Conservation (phyloP, 495 filamentous ascomycete species). For the Aspergillus bertholletiae region DNA sequence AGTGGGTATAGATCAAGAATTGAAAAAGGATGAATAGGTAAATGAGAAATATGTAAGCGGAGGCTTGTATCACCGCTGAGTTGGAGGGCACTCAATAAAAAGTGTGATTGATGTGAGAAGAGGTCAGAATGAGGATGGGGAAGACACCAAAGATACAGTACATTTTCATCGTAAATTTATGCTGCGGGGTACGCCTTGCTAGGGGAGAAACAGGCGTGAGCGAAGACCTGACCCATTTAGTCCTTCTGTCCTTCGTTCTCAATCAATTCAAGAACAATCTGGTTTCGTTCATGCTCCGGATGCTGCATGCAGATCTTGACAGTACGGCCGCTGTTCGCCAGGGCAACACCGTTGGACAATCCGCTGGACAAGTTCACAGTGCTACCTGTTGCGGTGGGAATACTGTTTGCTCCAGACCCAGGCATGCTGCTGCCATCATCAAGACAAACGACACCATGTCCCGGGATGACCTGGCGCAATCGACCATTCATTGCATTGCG, state of each 20-base stretch:
- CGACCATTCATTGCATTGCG: constrained; percentile 95
- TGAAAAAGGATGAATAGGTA: background rate
- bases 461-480: constrained; percentile 88
- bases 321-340: constrained; percentile 43
- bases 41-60: background rate
- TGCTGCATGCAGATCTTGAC: constrained; percentile 96
- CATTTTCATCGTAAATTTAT: background rate
- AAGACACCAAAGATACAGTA: background rate
- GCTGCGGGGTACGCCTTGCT: background rate
- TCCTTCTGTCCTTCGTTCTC: constrained; percentile 93
- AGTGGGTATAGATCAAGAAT: constrained; percentile 1
- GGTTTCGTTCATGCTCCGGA: constrained; percentile 73
- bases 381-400: constrained; percentile 24
- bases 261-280: constrained; percentile 87
- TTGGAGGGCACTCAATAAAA: background rate
- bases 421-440: constrained; percentile 71
- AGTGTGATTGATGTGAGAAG: background rate
- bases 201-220: background rate
- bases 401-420: constrained; percentile 29
- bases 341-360: constrained; percentile 28
- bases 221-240: constrained; percentile 17
- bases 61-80: background rate
- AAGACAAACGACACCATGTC: constrained; percentile 78
- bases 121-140: background rate
- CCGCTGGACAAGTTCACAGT: constrained; percentile 26